Evolutionary conservation across 768 basidiomycete species (phyloP).

Genomic region (Hemileccinum impolitum): DNA sequence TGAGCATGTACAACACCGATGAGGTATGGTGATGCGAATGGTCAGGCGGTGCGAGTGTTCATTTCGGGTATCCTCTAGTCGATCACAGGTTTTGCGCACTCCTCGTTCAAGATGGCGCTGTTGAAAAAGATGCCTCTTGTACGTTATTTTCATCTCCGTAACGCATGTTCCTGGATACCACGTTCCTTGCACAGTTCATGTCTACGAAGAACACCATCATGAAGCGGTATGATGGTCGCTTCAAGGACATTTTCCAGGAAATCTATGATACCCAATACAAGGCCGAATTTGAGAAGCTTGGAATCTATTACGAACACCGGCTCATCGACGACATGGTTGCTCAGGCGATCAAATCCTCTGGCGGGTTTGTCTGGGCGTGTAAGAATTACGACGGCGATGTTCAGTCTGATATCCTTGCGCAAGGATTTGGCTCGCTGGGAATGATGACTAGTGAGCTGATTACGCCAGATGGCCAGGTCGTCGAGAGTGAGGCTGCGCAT

Average conservation of each 20-base stretch:
- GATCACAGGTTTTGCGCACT: constrained; percentile 93
- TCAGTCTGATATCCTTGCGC: constrained; percentile 92
- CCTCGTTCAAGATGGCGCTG: constrained; percentile 96
- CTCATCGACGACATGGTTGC: constrained; percentile 99
- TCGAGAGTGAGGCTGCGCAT: constrained; percentile 97
- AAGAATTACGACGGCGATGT: constrained; percentile 86
- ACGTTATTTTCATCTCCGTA: constrained; percentile 20
- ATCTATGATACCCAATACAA: constrained; percentile 86
- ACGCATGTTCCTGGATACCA: not conserved
- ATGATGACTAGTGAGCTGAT: constrained; percentile 98
- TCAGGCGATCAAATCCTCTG: constrained; percentile 93
- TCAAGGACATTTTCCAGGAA: constrained; percentile 99
- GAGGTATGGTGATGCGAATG: constrained; percentile 47
- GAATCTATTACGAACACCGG: constrained; percentile 93
- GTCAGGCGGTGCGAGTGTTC: not conserved
- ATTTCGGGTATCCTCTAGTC: constrained; percentile 45
- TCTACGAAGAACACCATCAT: constrained; percentile 97
- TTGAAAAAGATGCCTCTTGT: constrained; percentile 75
- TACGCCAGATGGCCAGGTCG: constrained; percentile 88
- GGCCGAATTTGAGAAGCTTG: constrained; percentile 59
- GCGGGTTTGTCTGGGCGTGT: constrained; percentile 80
- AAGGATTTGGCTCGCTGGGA: constrained; percentile 93
- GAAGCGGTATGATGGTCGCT: constrained; percentile 97
- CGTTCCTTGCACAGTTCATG: constrained; percentile 62
- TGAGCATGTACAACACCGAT: constrained; percentile 99